Percentiles rank a stretch among this genome's conserved stretches.
phyloP scores from a whole-genome alignment of 2,329 filamentous ascomycete genomes.

The Amphichorda felina region DNA sequence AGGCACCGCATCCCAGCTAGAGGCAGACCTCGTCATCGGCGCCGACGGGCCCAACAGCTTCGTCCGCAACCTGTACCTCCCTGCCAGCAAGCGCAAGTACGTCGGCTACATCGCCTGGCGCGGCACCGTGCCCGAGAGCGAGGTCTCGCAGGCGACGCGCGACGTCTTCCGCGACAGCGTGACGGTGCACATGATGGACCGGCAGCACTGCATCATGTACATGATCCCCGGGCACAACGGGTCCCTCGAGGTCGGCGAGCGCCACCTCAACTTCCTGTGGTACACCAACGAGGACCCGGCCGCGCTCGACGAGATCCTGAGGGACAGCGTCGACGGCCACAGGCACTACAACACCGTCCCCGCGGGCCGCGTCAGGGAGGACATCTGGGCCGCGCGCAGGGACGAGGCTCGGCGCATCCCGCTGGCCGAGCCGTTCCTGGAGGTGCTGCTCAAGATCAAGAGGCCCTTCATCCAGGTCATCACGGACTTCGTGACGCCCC shows the following conservation, averaged over 20 bases:
- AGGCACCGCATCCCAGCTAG: background rate
- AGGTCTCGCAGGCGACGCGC: constrained; percentile 1
- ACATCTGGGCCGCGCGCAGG: constrained; percentile 1
- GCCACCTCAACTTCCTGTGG: constrained; percentile 5
- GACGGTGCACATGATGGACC: background rate
- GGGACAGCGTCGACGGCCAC: constrained; percentile 2
- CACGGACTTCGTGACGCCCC: constrained; percentile 7
- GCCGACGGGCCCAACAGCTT: constrained; percentile 3
- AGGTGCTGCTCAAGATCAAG: constrained; percentile 7
- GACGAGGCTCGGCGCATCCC: background rate
- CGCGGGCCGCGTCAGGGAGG: background rate
- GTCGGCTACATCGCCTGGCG: constrained; percentile 4
- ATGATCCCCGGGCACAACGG: constrained; percentile 3
- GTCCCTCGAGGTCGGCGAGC: background rate
- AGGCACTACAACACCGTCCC: constrained; percentile 3
- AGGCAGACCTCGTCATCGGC: constrained; percentile 4
- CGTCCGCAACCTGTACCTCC: constrained; percentile 1
- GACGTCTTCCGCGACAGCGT: constrained; percentile 1
- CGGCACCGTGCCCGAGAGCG: constrained; percentile 2
- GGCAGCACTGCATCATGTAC: constrained; percentile 3
- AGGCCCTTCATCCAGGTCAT: constrained; percentile 10
- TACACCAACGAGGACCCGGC: constrained; percentile 2
- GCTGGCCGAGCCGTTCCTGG: constrained; percentile 1
- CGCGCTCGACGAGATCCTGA: constrained; percentile 3
- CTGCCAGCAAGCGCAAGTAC: background rate